Evolutionary conservation across 208 protist species (phyloP).

Genomic region (Lotmaria passim): DNA sequence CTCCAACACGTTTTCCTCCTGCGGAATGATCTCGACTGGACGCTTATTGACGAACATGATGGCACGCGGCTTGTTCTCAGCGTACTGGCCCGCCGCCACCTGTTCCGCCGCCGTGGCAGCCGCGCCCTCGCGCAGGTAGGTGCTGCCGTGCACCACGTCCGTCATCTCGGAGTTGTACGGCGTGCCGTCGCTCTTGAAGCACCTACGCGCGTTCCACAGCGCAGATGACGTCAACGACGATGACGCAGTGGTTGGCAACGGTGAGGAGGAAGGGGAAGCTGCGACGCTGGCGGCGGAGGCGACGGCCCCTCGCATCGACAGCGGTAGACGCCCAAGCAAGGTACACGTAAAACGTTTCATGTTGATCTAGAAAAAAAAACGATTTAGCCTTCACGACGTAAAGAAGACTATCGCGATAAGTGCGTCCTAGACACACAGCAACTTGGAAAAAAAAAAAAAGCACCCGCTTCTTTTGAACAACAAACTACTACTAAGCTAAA

Average conservation of each 20-base stretch:
- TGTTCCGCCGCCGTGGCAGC: constrained; percentile 58
- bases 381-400: no score
- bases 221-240: neutral
- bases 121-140: constrained; percentile 49
- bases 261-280: neutral
- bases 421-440: no score
- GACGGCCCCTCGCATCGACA: neutral
- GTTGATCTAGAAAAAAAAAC: neutral
- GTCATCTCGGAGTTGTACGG: constrained; percentile 76
- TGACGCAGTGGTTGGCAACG: no score
- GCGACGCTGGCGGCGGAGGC: neutral
- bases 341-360: constrained; percentile 27
- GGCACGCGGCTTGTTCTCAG: constrained; percentile 83
- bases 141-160: constrained; percentile 65
- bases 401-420: no score
- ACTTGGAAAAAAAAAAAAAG: no score
- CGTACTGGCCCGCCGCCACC: constrained; percentile 85
- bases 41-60: constrained; percentile 94
- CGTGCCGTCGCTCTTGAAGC: constrained; percentile 72
- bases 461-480: no score
- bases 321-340: constrained; percentile 10
- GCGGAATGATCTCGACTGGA: constrained; percentile 90
- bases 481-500: no score
- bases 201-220: constrained; percentile 38
- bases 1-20: constrained; percentile 92